Base-by-base conservation (phyloP, 768 basidiomycete genomes). In the Pisolithus orientalis region DNA sequence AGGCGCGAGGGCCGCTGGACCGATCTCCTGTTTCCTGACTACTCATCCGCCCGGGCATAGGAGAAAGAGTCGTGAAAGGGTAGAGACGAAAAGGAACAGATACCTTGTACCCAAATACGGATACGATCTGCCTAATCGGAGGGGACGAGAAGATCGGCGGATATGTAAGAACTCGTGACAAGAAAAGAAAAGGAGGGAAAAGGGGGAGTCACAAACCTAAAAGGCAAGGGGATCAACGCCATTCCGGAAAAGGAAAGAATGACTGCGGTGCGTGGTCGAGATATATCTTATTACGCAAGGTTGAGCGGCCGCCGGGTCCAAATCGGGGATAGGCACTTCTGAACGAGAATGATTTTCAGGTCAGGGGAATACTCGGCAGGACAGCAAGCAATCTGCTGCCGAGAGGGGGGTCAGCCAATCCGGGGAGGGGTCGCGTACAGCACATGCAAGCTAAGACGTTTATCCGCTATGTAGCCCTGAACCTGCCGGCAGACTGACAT, bases 91-190 rank as follows among this genome's bases (percentile, higher is more conserved):
- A 44, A 21, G 32, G 29, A 21, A 44, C 52, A 60, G 38, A 60
- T 62, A 34, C 34, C 34, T 49, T 42, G 44, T 34, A 21, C 16
- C 38, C 44, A 27, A 34, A 32, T 54, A 32, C 28, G 53, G 53
- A 47, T 50, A 47, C 44, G 67, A 59, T 59, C 58, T 60, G 24
- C 63, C 67, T 55, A 58, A 65, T 38, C 28, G 39, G 29, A 44
- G 34, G 39, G 59, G 57, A 69, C 65, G 66, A 69, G 52, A 55
- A 67, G 66, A 67, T 67, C 66, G 66, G 67, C 66, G 63, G 65
- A 69, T 65, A 69, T 65, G 63, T 66, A 59, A 68, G 55, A 54
- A 58, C 29, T 44, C 27, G 43, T 44, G 49, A 44, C 28, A 38
- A 39, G 56, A 53, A 29, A 55, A 29, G 21, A 3, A 38, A n/a